Percentiles rank a stretch among this genome's conserved stretches.
Evolutionary conservation across 2,329 filamentous ascomycete genomes (phyloP).

Genomic region (Sporothrix curviconia): DNA sequence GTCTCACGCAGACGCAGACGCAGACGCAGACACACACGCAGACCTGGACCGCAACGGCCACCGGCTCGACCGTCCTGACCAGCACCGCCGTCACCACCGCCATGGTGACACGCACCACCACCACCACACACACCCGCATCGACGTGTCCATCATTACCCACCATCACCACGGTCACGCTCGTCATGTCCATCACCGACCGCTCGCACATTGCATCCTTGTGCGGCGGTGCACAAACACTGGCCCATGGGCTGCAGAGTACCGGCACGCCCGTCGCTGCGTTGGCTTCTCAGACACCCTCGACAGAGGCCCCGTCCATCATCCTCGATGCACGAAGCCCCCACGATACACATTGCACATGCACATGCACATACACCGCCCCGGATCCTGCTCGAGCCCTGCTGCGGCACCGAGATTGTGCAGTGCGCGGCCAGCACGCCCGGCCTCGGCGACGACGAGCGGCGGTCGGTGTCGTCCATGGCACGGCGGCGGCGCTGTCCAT

Average conservation of each 20-base stretch:
- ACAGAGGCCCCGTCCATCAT: too few relatives aligned
- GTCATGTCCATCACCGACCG: constrained; percentile 10
- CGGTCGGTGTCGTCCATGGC: neutral
- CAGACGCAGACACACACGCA: neutral
- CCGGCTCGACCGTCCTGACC: constrained; percentile 3
- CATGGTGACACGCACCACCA: constrained; percentile 6
- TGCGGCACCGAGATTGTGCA: neutral
- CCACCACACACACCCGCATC: constrained; percentile 6
- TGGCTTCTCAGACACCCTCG: too few relatives aligned
- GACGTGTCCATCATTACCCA: constrained; percentile 15
- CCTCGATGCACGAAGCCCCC: too few relatives aligned
- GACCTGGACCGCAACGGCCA: neutral
- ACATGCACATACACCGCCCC: too few relatives aligned
- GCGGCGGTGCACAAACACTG: too few relatives aligned
- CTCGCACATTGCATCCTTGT: neutral
- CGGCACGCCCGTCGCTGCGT: too few relatives aligned
- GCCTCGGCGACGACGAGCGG: neutral
- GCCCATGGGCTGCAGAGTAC: too few relatives aligned
- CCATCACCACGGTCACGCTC: constrained; percentile 14
- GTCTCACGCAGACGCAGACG: neutral
- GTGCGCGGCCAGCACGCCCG: constrained; percentile 4
- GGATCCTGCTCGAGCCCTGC: neutral
- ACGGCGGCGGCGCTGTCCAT: neutral
- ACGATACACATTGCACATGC: too few relatives aligned
- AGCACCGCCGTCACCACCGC: constrained; percentile 6